Evolutionary conservation across 73 alveolate species (phyloP).

Genomic region (Tetrahymena borealis): DNA sequence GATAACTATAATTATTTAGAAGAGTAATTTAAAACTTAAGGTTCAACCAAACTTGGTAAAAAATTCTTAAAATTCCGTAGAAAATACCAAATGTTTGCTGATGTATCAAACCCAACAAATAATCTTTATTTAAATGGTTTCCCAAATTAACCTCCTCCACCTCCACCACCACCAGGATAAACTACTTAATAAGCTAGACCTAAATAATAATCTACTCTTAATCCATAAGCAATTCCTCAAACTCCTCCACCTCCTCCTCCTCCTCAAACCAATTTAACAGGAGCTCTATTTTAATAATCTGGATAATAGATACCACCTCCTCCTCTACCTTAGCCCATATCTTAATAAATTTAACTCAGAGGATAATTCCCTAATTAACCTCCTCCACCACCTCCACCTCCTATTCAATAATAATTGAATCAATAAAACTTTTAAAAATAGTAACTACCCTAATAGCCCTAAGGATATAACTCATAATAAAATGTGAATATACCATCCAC

Average conservation of each 20-base stretch:
- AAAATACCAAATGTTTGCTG: not conserved
- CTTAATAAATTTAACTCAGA: not conserved
- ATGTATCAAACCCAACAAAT: not conserved
- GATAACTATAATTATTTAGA: not conserved
- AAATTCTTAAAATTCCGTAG: not conserved
- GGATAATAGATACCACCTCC: not conserved
- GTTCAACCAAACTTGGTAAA: not conserved
- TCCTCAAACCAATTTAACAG: not conserved
- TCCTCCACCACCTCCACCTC: not conserved
- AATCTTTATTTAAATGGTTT: not conserved
- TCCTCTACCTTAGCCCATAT: not conserved
- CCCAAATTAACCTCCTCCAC: not conserved
- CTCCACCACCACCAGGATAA: not conserved
- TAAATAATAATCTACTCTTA: not conserved
- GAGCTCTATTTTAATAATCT: too few relatives aligned
- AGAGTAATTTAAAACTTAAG: not conserved
- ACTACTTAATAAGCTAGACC: not conserved
- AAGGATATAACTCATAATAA: not conserved
- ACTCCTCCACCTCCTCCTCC: not conserved
- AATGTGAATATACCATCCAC: not conserved
- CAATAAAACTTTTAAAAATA: not conserved
- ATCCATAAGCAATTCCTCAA: not conserved
- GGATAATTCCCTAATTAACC: not conserved
- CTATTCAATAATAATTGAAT: not conserved
- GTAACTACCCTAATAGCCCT: too few relatives aligned